Evolutionary conservation across 352 stramenopile species (phyloP).

Genomic region (Elongisporangium anandrum): DNA sequence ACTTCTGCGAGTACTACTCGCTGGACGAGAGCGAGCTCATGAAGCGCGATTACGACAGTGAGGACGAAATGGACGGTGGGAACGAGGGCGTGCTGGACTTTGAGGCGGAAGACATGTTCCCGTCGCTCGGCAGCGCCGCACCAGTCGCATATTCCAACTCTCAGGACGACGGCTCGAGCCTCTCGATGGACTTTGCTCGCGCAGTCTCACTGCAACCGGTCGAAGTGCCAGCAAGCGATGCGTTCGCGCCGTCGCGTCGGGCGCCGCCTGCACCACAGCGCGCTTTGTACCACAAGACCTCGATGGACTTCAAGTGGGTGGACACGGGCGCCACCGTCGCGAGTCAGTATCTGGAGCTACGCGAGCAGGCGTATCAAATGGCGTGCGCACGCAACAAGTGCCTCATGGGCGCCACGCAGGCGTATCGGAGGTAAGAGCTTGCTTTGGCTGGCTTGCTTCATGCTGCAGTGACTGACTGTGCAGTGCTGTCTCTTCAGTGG

Average conservation of each 20-base stretch:
- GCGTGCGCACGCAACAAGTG: slow-evolving; percentile 82
- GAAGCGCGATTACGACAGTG: slow-evolving; percentile 68
- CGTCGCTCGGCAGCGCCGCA: slow-evolving; percentile 45
- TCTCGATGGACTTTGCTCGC: slow-evolving; percentile 77
- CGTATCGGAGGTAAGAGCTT: slow-evolving; percentile 61
- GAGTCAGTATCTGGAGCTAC: slow-evolving; percentile 70
- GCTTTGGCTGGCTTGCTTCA: slow-evolving; percentile 6
- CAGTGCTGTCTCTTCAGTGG: slow-evolving; percentile 29
- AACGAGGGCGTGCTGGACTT: slow-evolving; percentile 43
- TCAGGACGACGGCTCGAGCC: slow-evolving; percentile 14
- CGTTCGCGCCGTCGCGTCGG: neutral
- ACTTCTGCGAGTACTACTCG: slow-evolving; percentile 71
- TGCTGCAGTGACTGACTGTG: slow-evolving; percentile 2
- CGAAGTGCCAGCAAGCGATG: neutral
- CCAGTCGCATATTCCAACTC: slow-evolving; percentile 14
- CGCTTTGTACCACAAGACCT: slow-evolving; percentile 57
- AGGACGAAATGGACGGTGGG: slow-evolving; percentile 59
- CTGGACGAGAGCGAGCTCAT: slow-evolving; percentile 38
- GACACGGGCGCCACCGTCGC: slow-evolving; percentile 50
- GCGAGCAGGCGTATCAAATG: slow-evolving; percentile 74
- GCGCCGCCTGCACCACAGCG: slow-evolving; percentile 18
- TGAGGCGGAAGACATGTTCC: slow-evolving; percentile 76
- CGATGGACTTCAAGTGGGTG: slow-evolving; percentile 50
- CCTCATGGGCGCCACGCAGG: slow-evolving; percentile 83
- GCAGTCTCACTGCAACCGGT: slow-evolving; percentile 59